Conservation (phyloP, 2,329 filamentous ascomycete genomes). For the Cadophora sp. region DNA sequence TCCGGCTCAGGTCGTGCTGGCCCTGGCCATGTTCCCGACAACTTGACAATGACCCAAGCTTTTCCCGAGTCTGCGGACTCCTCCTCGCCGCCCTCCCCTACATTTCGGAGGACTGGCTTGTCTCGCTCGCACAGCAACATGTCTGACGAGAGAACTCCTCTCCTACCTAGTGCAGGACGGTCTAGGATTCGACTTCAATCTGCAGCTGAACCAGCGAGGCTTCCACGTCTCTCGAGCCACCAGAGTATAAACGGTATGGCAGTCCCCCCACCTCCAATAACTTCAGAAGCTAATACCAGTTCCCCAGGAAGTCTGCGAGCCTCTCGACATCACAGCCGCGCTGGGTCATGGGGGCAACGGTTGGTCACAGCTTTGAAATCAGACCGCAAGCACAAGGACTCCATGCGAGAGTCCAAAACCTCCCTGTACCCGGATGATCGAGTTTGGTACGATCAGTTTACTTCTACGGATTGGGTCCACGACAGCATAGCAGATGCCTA, state of each 20-base stretch:
- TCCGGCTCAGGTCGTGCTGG: constrained; percentile 23
- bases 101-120: constrained; percentile 26
- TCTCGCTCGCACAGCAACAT: constrained; percentile 32
- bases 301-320: constrained; percentile 42
- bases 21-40: constrained; percentile 26
- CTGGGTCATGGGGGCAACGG: constrained; percentile 65
- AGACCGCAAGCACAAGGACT: constrained; percentile 55
- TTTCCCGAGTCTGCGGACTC: constrained; percentile 32
- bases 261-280: neutral
- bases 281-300: constrained; percentile 19
- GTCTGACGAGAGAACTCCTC: constrained; percentile 40
- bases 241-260: constrained; percentile 39
- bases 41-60: constrained; percentile 35
- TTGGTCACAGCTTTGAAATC: constrained; percentile 64
- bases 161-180: constrained; percentile 36
- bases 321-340: constrained; percentile 55
- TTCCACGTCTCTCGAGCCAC: constrained; percentile 36
- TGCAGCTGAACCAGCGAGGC: constrained; percentile 27
- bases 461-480: constrained; percentile 97
- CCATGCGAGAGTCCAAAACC: constrained; percentile 66
- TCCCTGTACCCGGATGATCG: constrained; percentile 80
- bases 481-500: constrained; percentile 95
- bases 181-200: constrained; percentile 40
- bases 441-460: constrained; percentile 99
- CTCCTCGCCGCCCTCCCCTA: constrained; percentile 37